A percentile compares a stretch with the other conserved stretches of the same genome.
Conservation (phyloP, 2,329 filamentous ascomycete genomes). For the Ascochyta pisi region DNA sequence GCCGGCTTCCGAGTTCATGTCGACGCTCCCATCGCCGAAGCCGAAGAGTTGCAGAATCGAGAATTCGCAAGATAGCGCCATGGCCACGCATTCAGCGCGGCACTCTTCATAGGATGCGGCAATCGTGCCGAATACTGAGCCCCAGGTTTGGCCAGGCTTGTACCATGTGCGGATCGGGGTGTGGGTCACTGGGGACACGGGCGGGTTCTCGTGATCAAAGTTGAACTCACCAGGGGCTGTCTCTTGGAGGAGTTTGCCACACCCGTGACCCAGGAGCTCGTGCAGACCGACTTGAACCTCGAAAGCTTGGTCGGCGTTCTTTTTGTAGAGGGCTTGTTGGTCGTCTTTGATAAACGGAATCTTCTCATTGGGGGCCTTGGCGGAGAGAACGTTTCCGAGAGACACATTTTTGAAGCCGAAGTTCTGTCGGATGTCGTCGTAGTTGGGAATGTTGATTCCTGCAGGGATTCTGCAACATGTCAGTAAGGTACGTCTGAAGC, state of each 20-base stretch:
- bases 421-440: constrained; percentile 73
- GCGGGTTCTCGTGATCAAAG: constrained; percentile 83
- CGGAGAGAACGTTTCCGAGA: constrained; percentile 88
- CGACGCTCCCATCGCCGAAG: constrained; percentile 76
- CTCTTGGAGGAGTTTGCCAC: constrained; percentile 92
- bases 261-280: constrained; percentile 87
- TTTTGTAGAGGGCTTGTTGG: constrained; percentile 79
- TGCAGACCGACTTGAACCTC: constrained; percentile 96
- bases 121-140: constrained; percentile 85
- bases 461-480: constrained; percentile 59
- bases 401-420: constrained; percentile 94
- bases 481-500: not conserved
- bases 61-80: constrained; percentile 90
- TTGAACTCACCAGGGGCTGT: constrained; percentile 83
- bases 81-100: constrained; percentile 90
- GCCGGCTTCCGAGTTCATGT: constrained; percentile 79
- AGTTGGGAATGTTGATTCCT: constrained; percentile 66
- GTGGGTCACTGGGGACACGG: constrained; percentile 77
- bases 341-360: constrained; percentile 85
- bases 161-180: constrained; percentile 87
- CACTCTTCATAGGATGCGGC: constrained; percentile 94
- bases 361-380: constrained; percentile 89
- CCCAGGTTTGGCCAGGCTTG: constrained; percentile 94
- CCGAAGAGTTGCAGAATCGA: constrained; percentile 89
- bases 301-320: constrained; percentile 85